Conservation (phyloP, 1,284 basidiomycete genomes). For the Ustilago loliicola region DNA sequence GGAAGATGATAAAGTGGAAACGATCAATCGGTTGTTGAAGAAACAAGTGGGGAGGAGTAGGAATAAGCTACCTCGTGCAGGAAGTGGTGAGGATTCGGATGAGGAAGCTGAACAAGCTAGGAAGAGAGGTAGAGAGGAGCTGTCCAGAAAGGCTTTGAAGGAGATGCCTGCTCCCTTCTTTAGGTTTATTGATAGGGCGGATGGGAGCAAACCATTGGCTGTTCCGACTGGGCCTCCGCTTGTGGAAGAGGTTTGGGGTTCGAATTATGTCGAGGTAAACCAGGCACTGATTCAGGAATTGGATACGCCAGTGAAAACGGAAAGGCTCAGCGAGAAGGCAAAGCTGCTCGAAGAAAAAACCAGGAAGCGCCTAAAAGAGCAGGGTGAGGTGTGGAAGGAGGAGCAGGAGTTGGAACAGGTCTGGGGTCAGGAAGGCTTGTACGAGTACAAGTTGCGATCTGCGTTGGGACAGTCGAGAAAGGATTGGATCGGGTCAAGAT, state of each 20-base stretch:
- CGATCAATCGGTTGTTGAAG: conserved; percentile 89
- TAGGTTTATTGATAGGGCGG: conserved; percentile 31
- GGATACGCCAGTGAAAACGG: conserved; percentile 5
- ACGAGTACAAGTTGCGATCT: conserved; percentile 46
- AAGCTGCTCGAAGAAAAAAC: conserved; percentile 18
- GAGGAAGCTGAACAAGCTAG: conserved; percentile 29
- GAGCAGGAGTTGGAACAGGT: conserved; percentile 31
- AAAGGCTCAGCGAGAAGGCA: conserved; percentile 10
- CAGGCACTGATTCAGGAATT: conserved; percentile 34
- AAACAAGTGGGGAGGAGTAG: conserved; percentile 73
- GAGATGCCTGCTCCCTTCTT: conserved; percentile 46
- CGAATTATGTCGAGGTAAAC: conserved; percentile 28
- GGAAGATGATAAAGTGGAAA: conserved; percentile 89
- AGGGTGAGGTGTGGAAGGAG: conserved; percentile 22
- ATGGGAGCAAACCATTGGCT: conserved; percentile 26
- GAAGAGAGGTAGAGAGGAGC: conserved; percentile 27
- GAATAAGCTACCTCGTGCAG: conserved; percentile 50
- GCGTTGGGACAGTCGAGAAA: conserved; percentile 31
- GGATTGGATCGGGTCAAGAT: conserved; percentile 37
- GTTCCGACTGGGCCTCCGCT: conserved; percentile 30
- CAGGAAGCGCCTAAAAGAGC: conserved; percentile 20
- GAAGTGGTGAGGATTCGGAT: conserved; percentile 31
- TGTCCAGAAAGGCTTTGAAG: conserved; percentile 42
- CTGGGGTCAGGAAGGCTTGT: conserved; percentile 48
- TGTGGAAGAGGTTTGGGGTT: conserved; percentile 22